A percentile compares a stretch with the other conserved stretches of the same genome.
Conservation (phyloP, 2,329 filamentous ascomycete species). For the Aspergillus novoparasiticus region DNA sequence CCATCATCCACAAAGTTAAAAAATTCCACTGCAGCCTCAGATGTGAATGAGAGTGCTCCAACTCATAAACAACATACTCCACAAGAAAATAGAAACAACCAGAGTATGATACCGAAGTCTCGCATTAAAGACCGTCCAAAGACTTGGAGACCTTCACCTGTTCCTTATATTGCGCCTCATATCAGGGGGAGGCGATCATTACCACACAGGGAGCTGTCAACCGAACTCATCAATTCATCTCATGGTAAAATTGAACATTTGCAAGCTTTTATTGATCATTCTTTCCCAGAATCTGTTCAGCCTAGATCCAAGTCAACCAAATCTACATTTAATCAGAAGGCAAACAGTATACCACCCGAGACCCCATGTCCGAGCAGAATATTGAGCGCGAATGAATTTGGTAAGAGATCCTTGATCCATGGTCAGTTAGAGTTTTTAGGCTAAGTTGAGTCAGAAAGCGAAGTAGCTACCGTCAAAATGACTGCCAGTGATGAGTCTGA, state of each 20-base stretch:
- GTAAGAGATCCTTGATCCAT: background rate
- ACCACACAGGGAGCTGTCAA: background rate
- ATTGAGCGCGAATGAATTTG: background rate
- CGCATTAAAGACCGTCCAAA: background rate
- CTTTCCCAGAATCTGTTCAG: background rate
- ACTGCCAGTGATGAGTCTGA: constrained; percentile 24
- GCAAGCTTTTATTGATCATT: background rate
- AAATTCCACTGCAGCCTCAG: background rate
- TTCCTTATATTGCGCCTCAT: constrained; percentile 4
- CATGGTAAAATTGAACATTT: background rate
- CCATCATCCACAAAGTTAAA: background rate
- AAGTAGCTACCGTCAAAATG: constrained; percentile 5
- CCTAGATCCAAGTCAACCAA: background rate
- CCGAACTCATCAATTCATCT: background rate
- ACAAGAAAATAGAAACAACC: background rate
- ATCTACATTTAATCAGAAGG: background rate
- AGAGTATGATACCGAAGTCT: background rate
- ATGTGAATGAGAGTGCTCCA: background rate
- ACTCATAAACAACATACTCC: background rate
- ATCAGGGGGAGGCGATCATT: background rate
- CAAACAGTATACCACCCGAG: background rate
- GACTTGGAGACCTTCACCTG: background rate
- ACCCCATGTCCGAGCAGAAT: background rate
- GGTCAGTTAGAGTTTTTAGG: background rate
- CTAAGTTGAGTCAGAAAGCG: background rate